These are phyloP conservation scores for Collybia sordida DNA, from an alignment of 768 basidiomycete species.

Conservation along the genomic window DNA sequence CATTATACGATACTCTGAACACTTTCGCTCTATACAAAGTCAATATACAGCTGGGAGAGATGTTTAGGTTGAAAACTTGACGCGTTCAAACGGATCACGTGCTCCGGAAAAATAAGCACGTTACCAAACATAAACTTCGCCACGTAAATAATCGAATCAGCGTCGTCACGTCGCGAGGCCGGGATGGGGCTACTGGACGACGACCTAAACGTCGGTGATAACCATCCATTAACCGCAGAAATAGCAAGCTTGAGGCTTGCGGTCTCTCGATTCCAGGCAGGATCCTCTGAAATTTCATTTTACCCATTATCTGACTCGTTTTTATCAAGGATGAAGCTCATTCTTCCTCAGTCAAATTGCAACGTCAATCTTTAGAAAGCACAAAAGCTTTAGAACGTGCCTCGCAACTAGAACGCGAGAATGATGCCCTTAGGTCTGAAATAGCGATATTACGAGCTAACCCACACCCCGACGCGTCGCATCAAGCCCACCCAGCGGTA, in stretches of 20 bases:
- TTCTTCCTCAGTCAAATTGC: conserved; percentile 62
- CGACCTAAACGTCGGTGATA: conserved; percentile 20
- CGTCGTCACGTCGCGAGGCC: background rate
- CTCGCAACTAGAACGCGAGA: conserved; percentile 56
- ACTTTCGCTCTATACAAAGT: too few species aligned
- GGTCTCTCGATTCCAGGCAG: conserved; percentile 51
- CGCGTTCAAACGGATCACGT: too few species aligned
- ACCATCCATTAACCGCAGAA: conserved; percentile 47
- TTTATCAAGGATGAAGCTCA: conserved; percentile 66
- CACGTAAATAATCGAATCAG: too few species aligned
- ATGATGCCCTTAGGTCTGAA: conserved; percentile 55
- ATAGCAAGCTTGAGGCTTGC: conserved; percentile 44
- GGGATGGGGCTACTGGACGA: conserved; percentile 2
- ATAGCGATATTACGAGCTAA: conserved; percentile 51
- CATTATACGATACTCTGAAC: too few species aligned
- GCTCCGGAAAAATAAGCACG: too few species aligned
- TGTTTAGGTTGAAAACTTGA: too few species aligned
- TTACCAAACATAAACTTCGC: too few species aligned
- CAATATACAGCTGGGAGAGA: too few species aligned
- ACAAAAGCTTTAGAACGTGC: conserved; percentile 47
- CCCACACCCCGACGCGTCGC: conserved; percentile 39
- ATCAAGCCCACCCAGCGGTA: conserved; percentile 24
- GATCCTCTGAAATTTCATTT: conserved; percentile 9
- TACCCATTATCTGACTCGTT: conserved; percentile 10
- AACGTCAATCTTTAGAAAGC: conserved; percentile 56